Evolutionary conservation across 345 rosid genomes (phyloP).

Genomic region (Gossypium ekmanianum): DNA sequence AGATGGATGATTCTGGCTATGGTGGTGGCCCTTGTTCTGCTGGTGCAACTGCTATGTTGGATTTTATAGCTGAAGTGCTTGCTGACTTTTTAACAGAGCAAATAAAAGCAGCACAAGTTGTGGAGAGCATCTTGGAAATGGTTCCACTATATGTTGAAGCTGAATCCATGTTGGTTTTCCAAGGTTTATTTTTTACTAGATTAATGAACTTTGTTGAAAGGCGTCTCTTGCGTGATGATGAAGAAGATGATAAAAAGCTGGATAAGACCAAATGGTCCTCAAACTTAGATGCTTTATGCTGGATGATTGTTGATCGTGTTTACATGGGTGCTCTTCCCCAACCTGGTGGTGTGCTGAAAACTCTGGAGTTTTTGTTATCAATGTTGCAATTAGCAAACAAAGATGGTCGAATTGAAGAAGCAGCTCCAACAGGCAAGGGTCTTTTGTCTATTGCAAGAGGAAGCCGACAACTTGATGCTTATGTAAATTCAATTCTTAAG

Average conservation of each 20-base stretch:
- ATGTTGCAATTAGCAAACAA: conserved; percentile 96
- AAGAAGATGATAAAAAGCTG: conserved; percentile 89
- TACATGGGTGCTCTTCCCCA: conserved; percentile 97
- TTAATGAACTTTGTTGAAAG: conserved; percentile 96
- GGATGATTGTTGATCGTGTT: conserved; percentile 95
- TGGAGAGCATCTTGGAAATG: conserved; percentile 84
- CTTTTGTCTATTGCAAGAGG: conserved; percentile 81
- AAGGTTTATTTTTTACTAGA: conserved; percentile 89
- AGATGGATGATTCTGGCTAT: conserved; percentile 88
- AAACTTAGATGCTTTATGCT: conserved; percentile 88
- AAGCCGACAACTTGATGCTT: conserved; percentile 82
- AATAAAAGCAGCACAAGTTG: conserved; percentile 70
- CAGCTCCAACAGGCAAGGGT: conserved; percentile 84
- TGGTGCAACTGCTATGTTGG: conserved; percentile 92
- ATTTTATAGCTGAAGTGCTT: conserved; percentile 95
- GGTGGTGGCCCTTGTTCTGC: conserved; percentile 99
- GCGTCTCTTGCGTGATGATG: conserved; percentile 96
- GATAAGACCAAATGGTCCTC: conserved; percentile 91
- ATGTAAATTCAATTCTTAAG: conserved; percentile 84
- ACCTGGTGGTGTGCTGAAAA: conserved; percentile 70
- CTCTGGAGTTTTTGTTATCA: conserved; percentile 87
- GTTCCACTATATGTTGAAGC: conserved; percentile 85
- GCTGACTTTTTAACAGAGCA: conserved; percentile 91
- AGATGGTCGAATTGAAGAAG: conserved; percentile 93
- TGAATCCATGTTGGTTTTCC: conserved; percentile 84